Evolutionary conservation across 2,329 filamentous ascomycete species (phyloP).

Genomic region (Alternaria sp.): DNA sequence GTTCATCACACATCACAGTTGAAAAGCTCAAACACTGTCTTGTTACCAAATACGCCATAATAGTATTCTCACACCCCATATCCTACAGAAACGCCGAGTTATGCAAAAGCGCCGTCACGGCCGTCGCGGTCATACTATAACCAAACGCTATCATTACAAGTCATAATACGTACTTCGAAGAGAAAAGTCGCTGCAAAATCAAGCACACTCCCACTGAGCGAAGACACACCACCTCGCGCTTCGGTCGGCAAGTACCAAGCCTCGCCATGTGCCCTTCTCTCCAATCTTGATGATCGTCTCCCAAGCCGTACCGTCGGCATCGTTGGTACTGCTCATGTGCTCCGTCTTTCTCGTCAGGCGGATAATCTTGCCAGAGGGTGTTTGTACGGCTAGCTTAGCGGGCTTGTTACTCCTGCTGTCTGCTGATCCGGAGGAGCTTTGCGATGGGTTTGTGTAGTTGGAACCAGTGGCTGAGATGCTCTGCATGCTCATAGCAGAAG

Average conservation of each 20-base stretch:
- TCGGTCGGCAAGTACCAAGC: conserved; percentile 80
- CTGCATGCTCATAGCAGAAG: conserved; percentile 67
- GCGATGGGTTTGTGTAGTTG: conserved; percentile 62
- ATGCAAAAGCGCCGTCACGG: conserved; percentile 7
- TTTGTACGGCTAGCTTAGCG: conserved; percentile 94
- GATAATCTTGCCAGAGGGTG: conserved; percentile 91
- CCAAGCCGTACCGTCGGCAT: conserved; percentile 78
- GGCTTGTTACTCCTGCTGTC: conserved; percentile 73
- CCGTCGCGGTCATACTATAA: conserved; percentile 8
- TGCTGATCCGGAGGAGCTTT: conserved; percentile 61
- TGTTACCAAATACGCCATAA: conserved; percentile 3
- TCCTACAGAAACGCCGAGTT: conserved; percentile 21
- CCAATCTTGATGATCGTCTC: conserved; percentile 92
- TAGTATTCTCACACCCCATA: conserved; percentile 7
- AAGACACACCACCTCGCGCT: conserved; percentile 92
- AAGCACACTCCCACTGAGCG: conserved; percentile 72
- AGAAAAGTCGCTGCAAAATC: not conserved
- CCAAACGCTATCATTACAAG: conserved; percentile 28
- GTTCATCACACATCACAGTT: not conserved
- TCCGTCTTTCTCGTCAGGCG: conserved; percentile 83
- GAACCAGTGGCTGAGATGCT: conserved; percentile 61
- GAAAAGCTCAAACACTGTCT: not conserved
- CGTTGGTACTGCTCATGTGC: conserved; percentile 60
- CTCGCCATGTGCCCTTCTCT: conserved; percentile 80
- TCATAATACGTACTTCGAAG: conserved; percentile 6